Percentiles rank a stretch among this genome's conserved stretches.
These are phyloP conservation scores for Zoysia matrella DNA, from an alignment of 202 grass and related monocot species.

Conservation along the genomic window DNA sequence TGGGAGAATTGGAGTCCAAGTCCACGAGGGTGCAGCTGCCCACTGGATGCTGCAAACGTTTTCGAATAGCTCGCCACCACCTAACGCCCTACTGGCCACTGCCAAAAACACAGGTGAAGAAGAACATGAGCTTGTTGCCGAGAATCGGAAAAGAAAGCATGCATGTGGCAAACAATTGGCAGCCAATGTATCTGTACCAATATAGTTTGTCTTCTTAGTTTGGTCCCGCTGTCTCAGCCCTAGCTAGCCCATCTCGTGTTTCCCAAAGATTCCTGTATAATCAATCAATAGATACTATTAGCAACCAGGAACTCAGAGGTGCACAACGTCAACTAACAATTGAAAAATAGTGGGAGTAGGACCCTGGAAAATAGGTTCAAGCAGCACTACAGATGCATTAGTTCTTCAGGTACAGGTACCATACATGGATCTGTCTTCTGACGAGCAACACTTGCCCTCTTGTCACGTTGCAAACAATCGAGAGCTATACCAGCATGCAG, in stretches of 20 bases:
- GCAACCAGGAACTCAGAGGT: neutral
- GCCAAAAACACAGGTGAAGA: neutral
- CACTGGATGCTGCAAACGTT: conserved; percentile 34
- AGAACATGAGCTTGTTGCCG: conserved; percentile 17
- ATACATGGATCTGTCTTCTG: neutral
- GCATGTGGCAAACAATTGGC: conserved; percentile 40
- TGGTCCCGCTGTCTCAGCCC: conserved; percentile 31
- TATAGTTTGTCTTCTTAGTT: conserved; percentile 30
- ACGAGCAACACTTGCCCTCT: neutral
- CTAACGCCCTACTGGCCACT: conserved; percentile 40
- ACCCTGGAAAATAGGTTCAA: conserved; percentile 1
- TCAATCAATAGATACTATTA: neutral
- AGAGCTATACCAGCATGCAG: conserved; percentile 35
- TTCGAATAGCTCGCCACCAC: conserved; percentile 46
- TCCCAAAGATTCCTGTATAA: conserved; percentile 46
- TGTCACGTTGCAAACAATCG: conserved; percentile 35
- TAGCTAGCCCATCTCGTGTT: conserved; percentile 48
- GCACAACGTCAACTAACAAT: no score
- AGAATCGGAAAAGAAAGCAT: neutral
- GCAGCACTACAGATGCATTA: conserved; percentile 4
- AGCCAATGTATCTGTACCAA: conserved; percentile 22
- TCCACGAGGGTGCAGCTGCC: conserved; percentile 34
- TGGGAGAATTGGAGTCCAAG: conserved; percentile 19
- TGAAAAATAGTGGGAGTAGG: no score
- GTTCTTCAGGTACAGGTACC: conserved; percentile 11